Conservation (phyloP, 2,329 filamentous ascomycete genomes). For the Fusarium abutilonis region DNA sequence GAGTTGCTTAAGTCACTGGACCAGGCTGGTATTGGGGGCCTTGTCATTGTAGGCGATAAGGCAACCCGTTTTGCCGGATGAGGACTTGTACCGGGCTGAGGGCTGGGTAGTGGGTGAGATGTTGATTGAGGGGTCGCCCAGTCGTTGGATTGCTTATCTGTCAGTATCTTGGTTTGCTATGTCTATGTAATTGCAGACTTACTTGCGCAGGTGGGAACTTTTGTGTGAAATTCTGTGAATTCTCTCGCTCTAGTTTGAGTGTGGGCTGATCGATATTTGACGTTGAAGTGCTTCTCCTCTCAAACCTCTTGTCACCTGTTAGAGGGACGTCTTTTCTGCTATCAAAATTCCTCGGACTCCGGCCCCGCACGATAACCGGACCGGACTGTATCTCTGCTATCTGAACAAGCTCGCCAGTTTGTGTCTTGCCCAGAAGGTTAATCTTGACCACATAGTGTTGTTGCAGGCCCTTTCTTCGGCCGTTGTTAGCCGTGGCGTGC, state of each 20-base stretch:
- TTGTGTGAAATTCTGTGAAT: slow-evolving; percentile 43
- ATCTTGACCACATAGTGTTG: slow-evolving; percentile 94
- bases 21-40: slow-evolving; percentile 66
- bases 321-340: slow-evolving; percentile 86
- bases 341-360: slow-evolving; percentile 94
- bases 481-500: slow-evolving; percentile 96
- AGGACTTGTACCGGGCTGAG: slow-evolving; percentile 49
- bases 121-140: slow-evolving; percentile 57
- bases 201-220: slow-evolving; percentile 51
- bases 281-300: slow-evolving; percentile 56
- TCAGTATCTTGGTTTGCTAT: slow-evolving; percentile 19
- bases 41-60: slow-evolving; percentile 60
- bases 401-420: slow-evolving; percentile 71
- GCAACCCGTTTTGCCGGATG: slow-evolving; percentile 64
- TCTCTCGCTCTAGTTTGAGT: slow-evolving; percentile 51
- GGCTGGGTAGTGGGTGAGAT: slow-evolving; percentile 46
- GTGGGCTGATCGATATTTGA: slow-evolving; percentile 47
- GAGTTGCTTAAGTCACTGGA: slow-evolving; percentile 49
- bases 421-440: slow-evolving; percentile 81
- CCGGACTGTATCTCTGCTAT: slow-evolving; percentile 90
- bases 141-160: slow-evolving; percentile 52
- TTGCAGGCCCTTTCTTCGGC: slow-evolving; percentile 89
- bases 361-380: slow-evolving; percentile 92
- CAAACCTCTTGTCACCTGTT: slow-evolving; percentile 62
- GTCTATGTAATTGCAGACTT: slow-evolving; percentile 19